Evolutionary conservation across 352 stramenopile species (phyloP), one percentile per base, ranked within the genome.

Genomic region (Globisporangium apiculatum): DNA sequence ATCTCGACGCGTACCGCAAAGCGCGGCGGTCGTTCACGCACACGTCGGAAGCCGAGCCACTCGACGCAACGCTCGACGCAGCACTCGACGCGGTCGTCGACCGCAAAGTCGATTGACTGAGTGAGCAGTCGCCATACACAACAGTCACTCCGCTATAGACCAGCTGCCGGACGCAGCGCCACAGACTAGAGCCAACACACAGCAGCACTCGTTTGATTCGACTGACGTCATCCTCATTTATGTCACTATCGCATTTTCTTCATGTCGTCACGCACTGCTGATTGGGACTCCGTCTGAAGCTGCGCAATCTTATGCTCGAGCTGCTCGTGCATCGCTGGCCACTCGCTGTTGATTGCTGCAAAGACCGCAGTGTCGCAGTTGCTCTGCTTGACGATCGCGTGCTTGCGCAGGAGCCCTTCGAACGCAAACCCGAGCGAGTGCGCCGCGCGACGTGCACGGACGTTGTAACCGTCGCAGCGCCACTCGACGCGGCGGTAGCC

Each of bases 301-400:
- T 66, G 60, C 48, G 67, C 61, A 47, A 77, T 48, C 36, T 83
- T 85, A 12, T 64, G 35, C n/a, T 76, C 56, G 46, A 94, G 64
- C 40, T 92, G 83, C 11, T 87, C 75, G 50, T 86, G 68, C 55
- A 92, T 75, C 18, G 73, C 61, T 0, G 64, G 66, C 88, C 88
- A 96, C 49, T 97, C 86, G 58, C 80, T 94, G 72, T 97, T 97
- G 49, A 95, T 76, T 52, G 84, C 72, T 51, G 84, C 69, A 59
- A 96, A 95, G 3, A 94, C 60, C 10, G 88, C 87, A 10, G 86
- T 92, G 62, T 97, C 88, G 17, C 75, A 70, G 52, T 96, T 97
- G 64, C 82, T 83, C 6, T 82, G 75, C 66, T 95, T 90, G 47
- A 90, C 65, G 58, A 97, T 76, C 56, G 76, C 74, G 64, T 96